Base-by-base conservation (phyloP, 305 asterid genomes). In the Solanum hybrid region DNA sequence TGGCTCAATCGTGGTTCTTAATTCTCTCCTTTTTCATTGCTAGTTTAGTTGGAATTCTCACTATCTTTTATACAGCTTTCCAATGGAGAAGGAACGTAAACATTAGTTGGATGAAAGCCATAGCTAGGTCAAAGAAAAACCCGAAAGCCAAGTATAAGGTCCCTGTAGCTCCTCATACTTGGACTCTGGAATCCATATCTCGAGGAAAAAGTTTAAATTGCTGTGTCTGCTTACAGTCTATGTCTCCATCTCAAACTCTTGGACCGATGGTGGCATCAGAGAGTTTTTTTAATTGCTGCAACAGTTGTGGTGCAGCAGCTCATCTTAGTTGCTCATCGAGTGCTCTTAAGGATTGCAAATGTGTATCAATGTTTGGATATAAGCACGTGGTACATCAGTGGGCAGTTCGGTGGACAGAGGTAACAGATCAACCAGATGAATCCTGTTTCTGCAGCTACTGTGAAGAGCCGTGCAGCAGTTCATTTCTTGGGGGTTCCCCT, bases 401-500 rank as follows among this genome's bases (percentile, higher is more conserved):
- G 99, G 95, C 99, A 51, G 97, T 97, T 46, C 95, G 95, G 80
- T 97, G 99, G 99, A 94, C 97, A 17, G 99, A 96, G 91, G 95
- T 94, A 46, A 90, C 96, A 64, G 99, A 97, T 92, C 99, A 96
- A 90, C 96, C 93, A 56, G 99, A 96, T 72, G 99, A 97, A 85
- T 95, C 99, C 78, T 93, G 97, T 87, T 95, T 95, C 92, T 97
- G 99, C 89, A 96, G 98, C 91, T 93, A 96, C 93, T 97, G 99
- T 89, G 99, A 97, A 87, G 99, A 97, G 96, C 98, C 98, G 75
- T n/a, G n/a, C n/a, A n/a, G n/a, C n/a, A 91, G 92, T 88, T 96
- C 98, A 79, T 96, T 97, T 92, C 98, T 97, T 90, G 98, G 97
- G 85, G 99, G 98, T 64, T 96, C 99, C 89, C 99, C 99, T 24